A percentile compares a stretch with the other conserved stretches of the same genome.
These are phyloP conservation scores for Colletotrichum neosansevieriae DNA, from an alignment of 2,329 filamentous ascomycete species.

Conservation along the genomic window DNA sequence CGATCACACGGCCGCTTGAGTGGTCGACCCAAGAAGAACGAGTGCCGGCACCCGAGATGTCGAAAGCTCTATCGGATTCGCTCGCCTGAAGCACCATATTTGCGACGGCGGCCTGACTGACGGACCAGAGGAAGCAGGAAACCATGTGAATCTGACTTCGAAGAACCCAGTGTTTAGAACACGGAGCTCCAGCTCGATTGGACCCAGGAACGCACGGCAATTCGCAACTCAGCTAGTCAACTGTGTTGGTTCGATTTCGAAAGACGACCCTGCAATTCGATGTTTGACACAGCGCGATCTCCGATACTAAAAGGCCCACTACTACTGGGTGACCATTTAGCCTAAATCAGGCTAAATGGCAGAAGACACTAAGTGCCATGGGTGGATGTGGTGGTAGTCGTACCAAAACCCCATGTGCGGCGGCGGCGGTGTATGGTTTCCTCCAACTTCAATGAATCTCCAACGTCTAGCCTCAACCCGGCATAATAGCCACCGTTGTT, in stretches of 20 bases:
- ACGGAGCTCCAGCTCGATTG: neutral
- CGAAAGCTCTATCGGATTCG: no score
- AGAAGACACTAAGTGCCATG: constrained; percentile 23
- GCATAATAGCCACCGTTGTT: neutral
- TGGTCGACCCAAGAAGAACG: no score
- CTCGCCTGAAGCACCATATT: no score
- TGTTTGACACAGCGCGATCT: constrained; percentile 21
- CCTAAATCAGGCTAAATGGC: constrained; percentile 37
- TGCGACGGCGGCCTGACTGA: no score
- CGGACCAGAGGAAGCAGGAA: no score
- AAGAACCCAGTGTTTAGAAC: neutral
- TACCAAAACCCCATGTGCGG: constrained; percentile 11
- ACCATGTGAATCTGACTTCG: no score
- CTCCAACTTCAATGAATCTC: constrained; percentile 8
- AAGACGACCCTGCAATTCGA: constrained; percentile 3
- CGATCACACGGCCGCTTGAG: no score
- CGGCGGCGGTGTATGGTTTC: constrained; percentile 21
- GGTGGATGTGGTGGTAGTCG: neutral
- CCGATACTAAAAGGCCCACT: neutral
- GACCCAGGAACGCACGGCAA: neutral
- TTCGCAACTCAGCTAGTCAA: constrained; percentile 10
- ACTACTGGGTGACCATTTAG: constrained; percentile 25
- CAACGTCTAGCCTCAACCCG: constrained; percentile 3
- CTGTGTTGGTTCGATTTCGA: constrained; percentile 7
- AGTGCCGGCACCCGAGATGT: no score